Base-by-base conservation (phyloP, 1,139 yeast species). In the Debaryomyces sp. region DNA sequence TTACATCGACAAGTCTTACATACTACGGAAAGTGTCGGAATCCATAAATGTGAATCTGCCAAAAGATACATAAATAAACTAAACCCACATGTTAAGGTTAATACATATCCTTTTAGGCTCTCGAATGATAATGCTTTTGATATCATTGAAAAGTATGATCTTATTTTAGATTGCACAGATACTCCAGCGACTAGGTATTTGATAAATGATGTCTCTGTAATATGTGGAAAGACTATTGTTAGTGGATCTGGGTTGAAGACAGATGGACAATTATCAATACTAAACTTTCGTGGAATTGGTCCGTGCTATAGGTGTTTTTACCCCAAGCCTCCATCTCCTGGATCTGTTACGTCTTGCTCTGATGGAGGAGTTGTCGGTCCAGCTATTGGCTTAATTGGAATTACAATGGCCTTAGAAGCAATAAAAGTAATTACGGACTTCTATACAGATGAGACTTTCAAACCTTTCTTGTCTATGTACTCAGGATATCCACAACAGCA, bases 341-440 rank as follows among this genome's bases (percentile, higher is more conserved):
- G 82, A 47, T 77, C 89, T 1, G 91, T 92, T 0, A 80, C 92
- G 0, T 81, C 96, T 0, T 95, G 99, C 60, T 82, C 90, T 8
- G 98, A 91, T 65, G 96, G 96, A 3, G 99, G 99, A 3, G 96
- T 95, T 1, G 67, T 95, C 21, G 99, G 99, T 0, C 97, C 99
- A 0, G 95, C 94, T 6, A 96, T 95, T 43, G 99, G 99, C 0
- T 61, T 91, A 1, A 82, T 94, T 63, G 99, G 99, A 4, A 76
- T 85, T 0, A 77, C 89, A 73, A 95, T 95, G 87, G 96, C 97
- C 0, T 71, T 88, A 29, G 99, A 95, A 60, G 77, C 96, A 0
- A 78, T 95, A 42, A 92, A 94, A 61, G 72, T 92, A 2, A 58
- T 90, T 5, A 77, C 87, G 1, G 86, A 78, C 0, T 72, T 67